A percentile compares a stretch with the other conserved stretches of the same genome.
These are phyloP conservation scores for Penicillium herquei DNA, from an alignment of 495 filamentous ascomycete species.

Conservation along the genomic window DNA sequence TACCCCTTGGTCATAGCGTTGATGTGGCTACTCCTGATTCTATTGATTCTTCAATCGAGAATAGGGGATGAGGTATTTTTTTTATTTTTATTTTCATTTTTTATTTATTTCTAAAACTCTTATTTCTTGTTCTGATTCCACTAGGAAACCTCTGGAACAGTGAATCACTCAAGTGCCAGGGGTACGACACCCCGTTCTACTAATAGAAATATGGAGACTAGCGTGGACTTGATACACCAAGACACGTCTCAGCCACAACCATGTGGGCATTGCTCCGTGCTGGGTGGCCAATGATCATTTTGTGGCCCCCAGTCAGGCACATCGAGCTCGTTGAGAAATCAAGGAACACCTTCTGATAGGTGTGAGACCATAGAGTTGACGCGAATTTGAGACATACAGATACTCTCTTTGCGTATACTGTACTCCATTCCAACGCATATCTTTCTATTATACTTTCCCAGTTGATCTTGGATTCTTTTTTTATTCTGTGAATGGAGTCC, in stretches of 20 bases:
- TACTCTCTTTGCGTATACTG: neutral
- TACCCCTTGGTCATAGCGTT: constrained; percentile 21
- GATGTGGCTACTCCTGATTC: neutral
- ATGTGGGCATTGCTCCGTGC: constrained; percentile 25
- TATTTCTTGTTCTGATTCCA: neutral
- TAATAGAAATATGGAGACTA: constrained; percentile 31
- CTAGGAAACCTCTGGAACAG: neutral
- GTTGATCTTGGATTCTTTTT: neutral
- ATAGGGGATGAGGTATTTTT: neutral
- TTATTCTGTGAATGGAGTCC: neutral
- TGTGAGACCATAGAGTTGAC: neutral
- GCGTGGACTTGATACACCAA: constrained; percentile 25
- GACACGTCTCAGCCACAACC: constrained; percentile 33
- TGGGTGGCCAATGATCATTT: constrained; percentile 11
- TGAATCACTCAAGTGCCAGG: constrained; percentile 5
- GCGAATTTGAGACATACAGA: constrained; percentile 5
- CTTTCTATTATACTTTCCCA: neutral
- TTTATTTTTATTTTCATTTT: neutral
- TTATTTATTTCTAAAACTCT: too few species aligned
- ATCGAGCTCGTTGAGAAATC: neutral
- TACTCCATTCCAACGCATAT: neutral
- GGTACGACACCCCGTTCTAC: constrained; percentile 21
- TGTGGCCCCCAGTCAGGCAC: neutral
- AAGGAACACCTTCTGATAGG: neutral
- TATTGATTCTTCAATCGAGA: neutral